Evolutionary conservation across 192 early-diverging fungal genomes (phyloP).

Genomic region (Linnemannia schmuckeri): DNA sequence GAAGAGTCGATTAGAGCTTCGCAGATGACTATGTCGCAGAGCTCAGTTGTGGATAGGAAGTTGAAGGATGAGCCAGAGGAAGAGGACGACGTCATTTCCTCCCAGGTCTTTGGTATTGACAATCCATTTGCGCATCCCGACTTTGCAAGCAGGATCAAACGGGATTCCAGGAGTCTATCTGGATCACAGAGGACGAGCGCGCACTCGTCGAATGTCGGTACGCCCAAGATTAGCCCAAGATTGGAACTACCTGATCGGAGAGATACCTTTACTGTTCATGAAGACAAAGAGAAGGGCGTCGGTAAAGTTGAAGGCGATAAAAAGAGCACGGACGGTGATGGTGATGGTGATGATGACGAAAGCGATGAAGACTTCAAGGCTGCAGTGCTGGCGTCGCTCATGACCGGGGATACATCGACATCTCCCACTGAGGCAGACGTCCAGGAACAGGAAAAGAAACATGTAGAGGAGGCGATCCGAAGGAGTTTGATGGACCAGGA

Average conservation of each 20-base stretch:
- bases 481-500: conserved; percentile 28
- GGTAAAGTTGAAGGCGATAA: not conserved
- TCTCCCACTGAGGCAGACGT: conserved; percentile 13
- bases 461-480: conserved; percentile 31
- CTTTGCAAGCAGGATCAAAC: not conserved
- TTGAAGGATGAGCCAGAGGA: not conserved
- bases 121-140: not conserved
- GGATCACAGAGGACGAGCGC: not conserved
- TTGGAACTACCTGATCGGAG: not conserved
- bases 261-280: not conserved
- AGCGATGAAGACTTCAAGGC: conserved; percentile 33
- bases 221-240: not conserved
- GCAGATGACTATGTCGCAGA: conserved; percentile 3
- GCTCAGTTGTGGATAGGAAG: not conserved
- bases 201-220: not conserved
- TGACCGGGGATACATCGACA: not conserved
- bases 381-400: conserved; percentile 20
- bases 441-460: conserved; percentile 24
- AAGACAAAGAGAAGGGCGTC: not conserved
- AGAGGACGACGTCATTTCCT: not conserved
- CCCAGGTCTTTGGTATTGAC: not conserved
- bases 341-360: conserved; percentile 17
- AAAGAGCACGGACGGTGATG: not conserved
- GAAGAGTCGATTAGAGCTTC: conserved; percentile 41
- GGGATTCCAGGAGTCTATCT: not conserved